A percentile compares a stretch with the other conserved stretches of the same genome.
phyloP scores from a whole-genome alignment of 2,329 filamentous ascomycete genomes.

The Botrytis paeoniae region DNA sequence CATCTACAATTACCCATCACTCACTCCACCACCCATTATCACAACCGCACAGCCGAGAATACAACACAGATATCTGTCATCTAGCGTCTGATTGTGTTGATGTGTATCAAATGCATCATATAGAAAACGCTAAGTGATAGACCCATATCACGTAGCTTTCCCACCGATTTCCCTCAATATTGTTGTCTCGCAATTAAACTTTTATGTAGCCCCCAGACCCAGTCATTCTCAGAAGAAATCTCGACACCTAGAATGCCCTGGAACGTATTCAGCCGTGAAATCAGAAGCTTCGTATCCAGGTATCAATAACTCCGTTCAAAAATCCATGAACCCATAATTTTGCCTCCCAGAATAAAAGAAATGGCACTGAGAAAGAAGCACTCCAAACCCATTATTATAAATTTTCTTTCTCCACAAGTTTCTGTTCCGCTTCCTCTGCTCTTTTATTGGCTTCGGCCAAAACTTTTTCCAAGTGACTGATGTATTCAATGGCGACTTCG shows the following conservation, averaged over 20 bases:
- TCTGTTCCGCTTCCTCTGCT: constrained; percentile 44
- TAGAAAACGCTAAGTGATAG: background rate
- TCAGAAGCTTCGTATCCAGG: constrained; percentile 17
- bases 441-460: constrained; percentile 61
- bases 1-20: background rate
- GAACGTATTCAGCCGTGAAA: constrained; percentile 2
- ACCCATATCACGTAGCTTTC: background rate
- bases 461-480: constrained; percentile 77
- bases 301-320: constrained; percentile 16
- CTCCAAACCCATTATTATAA: constrained; percentile 8
- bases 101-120: background rate
- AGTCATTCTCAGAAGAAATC: background rate
- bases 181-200: background rate
- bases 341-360: background rate
- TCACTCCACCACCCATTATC: background rate
- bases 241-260: background rate
- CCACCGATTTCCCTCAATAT: background rate
- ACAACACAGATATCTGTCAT: background rate
- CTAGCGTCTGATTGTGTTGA: background rate
- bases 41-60: background rate
- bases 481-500: constrained; percentile 95
- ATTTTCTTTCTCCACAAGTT: constrained; percentile 24
- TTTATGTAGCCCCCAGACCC: background rate
- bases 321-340: background rate
- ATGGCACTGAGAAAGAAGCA: background rate